Conservation (phyloP, 768 basidiomycete genomes). For the Pleurotus platypus region DNA sequence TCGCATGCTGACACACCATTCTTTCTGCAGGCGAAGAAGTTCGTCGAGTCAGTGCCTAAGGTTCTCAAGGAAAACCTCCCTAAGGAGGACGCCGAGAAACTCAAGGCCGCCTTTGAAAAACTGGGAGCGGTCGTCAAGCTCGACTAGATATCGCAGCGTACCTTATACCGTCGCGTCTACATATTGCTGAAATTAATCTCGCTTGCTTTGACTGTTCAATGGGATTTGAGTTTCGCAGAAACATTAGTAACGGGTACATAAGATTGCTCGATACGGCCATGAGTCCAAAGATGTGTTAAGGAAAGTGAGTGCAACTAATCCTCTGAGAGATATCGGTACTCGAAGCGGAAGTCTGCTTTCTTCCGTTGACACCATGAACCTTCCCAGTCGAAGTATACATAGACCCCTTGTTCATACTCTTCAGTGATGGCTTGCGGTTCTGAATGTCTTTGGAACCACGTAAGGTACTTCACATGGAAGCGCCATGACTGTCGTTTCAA, state of each 20-base stretch:
- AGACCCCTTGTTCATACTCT: constrained; percentile 98
- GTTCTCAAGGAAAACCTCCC: constrained; percentile 89
- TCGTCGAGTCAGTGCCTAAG: constrained; percentile 94
- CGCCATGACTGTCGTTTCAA: constrained; percentile 98
- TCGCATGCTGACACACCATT: background rate
- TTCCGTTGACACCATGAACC: constrained; percentile 98
- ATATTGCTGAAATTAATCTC: background rate
- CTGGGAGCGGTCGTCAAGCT: constrained; percentile 86
- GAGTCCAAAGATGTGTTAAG: constrained; percentile 8
- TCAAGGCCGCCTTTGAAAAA: constrained; percentile 85
- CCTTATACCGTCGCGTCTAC: background rate
- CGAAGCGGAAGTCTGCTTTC: constrained; percentile 97
- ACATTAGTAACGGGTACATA: constrained; percentile 5
- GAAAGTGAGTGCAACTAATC: constrained; percentile 45
- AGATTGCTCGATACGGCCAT: background rate
- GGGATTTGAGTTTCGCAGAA: background rate
- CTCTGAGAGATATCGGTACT: constrained; percentile 93
- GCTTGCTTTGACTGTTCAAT: constrained; percentile 1
- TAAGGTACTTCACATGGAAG: constrained; percentile 98
- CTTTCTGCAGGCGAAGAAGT: constrained; percentile 86
- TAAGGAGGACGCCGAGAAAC: constrained; percentile 97
- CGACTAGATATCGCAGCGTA: constrained; percentile 44
- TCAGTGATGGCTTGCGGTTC: constrained; percentile 99
- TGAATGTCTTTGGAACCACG: constrained; percentile 99
- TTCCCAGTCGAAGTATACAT: constrained; percentile 99